phyloP scores from a whole-genome alignment of 2,329 filamentous ascomycete species.

The Claviceps purpurea region DNA sequence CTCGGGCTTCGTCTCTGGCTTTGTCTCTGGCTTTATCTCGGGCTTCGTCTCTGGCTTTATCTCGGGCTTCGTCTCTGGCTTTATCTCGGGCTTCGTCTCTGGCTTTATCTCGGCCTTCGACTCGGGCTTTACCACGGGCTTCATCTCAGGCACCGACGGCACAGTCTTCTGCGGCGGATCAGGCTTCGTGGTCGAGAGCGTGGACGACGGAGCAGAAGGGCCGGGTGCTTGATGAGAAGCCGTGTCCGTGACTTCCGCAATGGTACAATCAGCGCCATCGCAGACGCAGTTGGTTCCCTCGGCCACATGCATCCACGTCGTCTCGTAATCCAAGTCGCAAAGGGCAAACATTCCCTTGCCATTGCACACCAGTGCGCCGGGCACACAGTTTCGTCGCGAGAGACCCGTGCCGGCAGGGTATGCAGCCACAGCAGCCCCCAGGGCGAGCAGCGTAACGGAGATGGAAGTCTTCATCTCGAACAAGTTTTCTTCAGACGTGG shows the following conservation, averaged over 20 bases:
- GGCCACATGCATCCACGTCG: background rate
- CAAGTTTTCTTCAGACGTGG: too few relatives aligned
- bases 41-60: background rate
- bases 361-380: slow-evolving; percentile 2
- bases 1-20: too few relatives aligned
- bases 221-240: background rate
- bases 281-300: slow-evolving; percentile 1
- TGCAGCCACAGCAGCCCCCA: background rate
- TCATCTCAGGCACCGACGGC: background rate
- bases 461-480: background rate
- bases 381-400: background rate
- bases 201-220: background rate
- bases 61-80: background rate
- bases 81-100: background rate
- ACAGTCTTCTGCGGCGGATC: background rate
- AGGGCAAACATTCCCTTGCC: slow-evolving; percentile 1
- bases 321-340: background rate
- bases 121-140: background rate
- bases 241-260: background rate
- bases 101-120: background rate
- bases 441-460: background rate
- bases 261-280: background rate
- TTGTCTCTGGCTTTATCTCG: too few relatives aligned
- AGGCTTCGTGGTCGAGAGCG: background rate
- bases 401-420: background rate